Evolutionary conservation across 352 stramenopile species (phyloP).

Genomic region (Poterioochromonas sp.): DNA sequence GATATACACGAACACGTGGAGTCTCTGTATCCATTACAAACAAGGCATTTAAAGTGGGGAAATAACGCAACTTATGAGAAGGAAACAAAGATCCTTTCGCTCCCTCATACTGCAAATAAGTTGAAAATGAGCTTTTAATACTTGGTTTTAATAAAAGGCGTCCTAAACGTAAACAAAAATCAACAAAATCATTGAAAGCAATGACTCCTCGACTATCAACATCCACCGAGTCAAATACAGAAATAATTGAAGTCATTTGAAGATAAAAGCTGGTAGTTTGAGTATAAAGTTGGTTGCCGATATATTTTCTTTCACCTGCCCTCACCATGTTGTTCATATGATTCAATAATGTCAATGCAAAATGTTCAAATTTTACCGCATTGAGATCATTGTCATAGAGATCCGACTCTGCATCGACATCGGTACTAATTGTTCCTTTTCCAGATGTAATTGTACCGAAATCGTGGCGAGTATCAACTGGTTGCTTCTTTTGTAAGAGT

Average conservation of each 20-base stretch:
- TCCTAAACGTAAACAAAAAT: conserved; percentile 6
- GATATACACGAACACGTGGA: not conserved
- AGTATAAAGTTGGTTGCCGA: not conserved
- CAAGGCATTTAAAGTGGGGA: not conserved
- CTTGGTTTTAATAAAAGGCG: not conserved
- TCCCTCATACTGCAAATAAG: not conserved
- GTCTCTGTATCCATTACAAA: not conserved
- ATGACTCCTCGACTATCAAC: conserved; percentile 4
- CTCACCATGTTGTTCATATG: no score
- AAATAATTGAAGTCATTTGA: not conserved
- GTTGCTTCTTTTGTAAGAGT: not conserved
- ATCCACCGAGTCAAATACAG: conserved; percentile 2
- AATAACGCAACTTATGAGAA: not conserved
- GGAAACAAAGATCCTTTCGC: not conserved
- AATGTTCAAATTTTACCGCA: not conserved
- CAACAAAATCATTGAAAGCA: conserved; percentile 5
- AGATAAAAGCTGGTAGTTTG: not conserved
- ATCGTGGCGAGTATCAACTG: not conserved
- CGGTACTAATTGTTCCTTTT: no score
- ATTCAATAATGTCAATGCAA: not conserved
- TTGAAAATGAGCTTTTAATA: not conserved
- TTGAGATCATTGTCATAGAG: no score
- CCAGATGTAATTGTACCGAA: no score
- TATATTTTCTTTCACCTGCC: no score
- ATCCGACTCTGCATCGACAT: no score